Evolutionary conservation across 345 rosid genomes (phyloP), one percentile per base, ranked within the genome.

Genomic region (Eucalyptus lansdowneana): DNA sequence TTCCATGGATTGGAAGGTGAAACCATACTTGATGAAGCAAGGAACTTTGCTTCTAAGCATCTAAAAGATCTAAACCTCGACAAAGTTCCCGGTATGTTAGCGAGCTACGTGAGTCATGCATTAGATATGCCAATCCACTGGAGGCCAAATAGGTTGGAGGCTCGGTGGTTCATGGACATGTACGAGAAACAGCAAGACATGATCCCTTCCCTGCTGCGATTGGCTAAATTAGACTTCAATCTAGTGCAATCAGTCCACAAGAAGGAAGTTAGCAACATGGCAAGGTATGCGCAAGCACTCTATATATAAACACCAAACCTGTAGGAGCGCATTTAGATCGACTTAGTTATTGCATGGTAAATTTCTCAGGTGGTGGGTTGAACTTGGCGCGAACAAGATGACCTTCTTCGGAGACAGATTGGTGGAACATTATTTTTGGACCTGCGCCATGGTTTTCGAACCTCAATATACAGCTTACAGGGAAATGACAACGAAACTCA

Each of bases 161-260:
- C 90, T 27, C 50, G 87, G 40, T 91, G 90, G 90, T 89, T 85
- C 87, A 91, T 91, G 16, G 67, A 53, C 58, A 14, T 19, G 14
- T 91, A 87, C 42, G 81, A 65, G 80, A 54, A 50, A 50, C 88
- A 89, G 19, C 25, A 10, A 8, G 45, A 62, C 17, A 29, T 45
- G 86, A 53, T 34, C 56, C 89, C 88, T 13, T 50, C 67, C 47
- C 29, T 89, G 44, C 87, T 91, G 22, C 44, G n/a, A 50, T 87
- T 89, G 49, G 92, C 92, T n/a, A 90, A 90, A 54, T 31, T 90
- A 53, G 90, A 87, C 45, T 87, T 16, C 87, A 91, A 91, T 80
- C 14, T 60, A 21, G 88, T 91, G 45, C 90, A 89, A 34, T 40
- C 80, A 24, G 11, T 50, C 44, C 72, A 89, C 86, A 72, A 81